Conservation (phyloP, 768 basidiomycete species). For the Rhizopogon salebrosus region DNA sequence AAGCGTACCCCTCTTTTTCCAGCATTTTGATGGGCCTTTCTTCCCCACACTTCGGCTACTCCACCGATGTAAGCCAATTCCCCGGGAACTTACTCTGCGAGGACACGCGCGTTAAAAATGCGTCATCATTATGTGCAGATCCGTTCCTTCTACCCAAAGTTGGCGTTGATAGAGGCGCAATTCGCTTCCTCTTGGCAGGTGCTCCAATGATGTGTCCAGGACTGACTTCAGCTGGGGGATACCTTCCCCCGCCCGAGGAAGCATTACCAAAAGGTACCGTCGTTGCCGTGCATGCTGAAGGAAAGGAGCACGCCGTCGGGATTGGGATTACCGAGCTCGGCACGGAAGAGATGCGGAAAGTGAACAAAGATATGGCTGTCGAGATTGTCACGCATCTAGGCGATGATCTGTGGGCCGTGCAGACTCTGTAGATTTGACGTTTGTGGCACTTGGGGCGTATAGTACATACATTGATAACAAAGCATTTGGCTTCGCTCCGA, state of each 20-base stretch:
- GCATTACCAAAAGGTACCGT: constrained; percentile 65
- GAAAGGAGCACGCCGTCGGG: constrained; percentile 87
- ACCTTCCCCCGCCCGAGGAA: constrained; percentile 68
- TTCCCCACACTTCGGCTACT: constrained; percentile 85
- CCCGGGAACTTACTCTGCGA: background rate
- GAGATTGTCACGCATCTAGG: constrained; percentile 85
- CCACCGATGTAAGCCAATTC: constrained; percentile 73
- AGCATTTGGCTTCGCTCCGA: background rate
- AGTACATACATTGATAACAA: background rate
- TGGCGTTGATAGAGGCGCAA: constrained; percentile 92
- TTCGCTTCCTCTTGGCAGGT: constrained; percentile 91
- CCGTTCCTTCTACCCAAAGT: constrained; percentile 87
- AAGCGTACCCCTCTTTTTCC: constrained; percentile 87
- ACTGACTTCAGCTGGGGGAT: constrained; percentile 87
- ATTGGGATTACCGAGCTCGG: constrained; percentile 78
- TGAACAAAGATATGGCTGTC: constrained; percentile 89
- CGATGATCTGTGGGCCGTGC: constrained; percentile 79
- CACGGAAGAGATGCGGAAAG: constrained; percentile 83
- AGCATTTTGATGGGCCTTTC: constrained; percentile 92
- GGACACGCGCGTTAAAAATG: background rate
- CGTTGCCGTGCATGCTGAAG: constrained; percentile 94
- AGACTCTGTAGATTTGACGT: constrained; percentile 45
- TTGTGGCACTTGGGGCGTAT: background rate
- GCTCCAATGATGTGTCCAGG: constrained; percentile 98
- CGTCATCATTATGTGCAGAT: constrained; percentile 52